A percentile compares a stretch with the other conserved stretches of the same genome.
Evolutionary conservation across 2,329 filamentous ascomycete species (phyloP).

Genomic region (Curvularia eragrostidis): DNA sequence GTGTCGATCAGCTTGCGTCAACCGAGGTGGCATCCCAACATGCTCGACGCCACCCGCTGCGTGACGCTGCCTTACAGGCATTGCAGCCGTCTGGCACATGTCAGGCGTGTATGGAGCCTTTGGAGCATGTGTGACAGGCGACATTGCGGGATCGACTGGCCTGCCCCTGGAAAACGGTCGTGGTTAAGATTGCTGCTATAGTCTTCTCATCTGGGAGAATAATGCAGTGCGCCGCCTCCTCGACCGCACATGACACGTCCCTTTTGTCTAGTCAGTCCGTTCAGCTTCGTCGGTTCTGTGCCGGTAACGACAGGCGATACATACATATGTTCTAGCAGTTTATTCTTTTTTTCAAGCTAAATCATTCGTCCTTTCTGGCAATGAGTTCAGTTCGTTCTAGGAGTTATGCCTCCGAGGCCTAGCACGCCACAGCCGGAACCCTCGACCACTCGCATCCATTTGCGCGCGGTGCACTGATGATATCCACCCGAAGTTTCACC

Average conservation of each 20-base stretch:
- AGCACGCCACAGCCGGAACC: slow-evolving; percentile 12
- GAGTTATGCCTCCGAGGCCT: slow-evolving; percentile 6
- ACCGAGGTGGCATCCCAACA: not conserved
- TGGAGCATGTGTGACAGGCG: slow-evolving; percentile 2
- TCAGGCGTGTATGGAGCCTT: not conserved
- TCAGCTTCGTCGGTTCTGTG: not conserved
- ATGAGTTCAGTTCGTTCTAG: slow-evolving; percentile 1
- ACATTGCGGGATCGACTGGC: not conserved
- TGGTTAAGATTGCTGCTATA: slow-evolving; percentile 1
- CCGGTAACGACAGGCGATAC: not conserved
- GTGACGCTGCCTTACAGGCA: not conserved
- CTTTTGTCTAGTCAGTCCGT: not conserved
- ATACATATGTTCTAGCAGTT: not conserved
- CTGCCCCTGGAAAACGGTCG: slow-evolving; percentile 4
- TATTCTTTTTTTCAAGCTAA: not conserved
- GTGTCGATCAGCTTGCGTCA: slow-evolving; percentile 11
- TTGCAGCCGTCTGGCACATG: slow-evolving; percentile 2
- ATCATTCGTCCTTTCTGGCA: too few relatives aligned
- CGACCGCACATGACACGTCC: not conserved
- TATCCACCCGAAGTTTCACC: not conserved
- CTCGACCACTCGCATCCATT: not conserved
- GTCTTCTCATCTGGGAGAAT: not conserved
- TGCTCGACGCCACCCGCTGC: not conserved
- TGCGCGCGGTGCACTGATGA: not conserved
- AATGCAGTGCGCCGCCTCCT: not conserved